Base-by-base conservation (phyloP, 2,329 filamentous ascomycete genomes). In the Nigrospora oryzae region DNA sequence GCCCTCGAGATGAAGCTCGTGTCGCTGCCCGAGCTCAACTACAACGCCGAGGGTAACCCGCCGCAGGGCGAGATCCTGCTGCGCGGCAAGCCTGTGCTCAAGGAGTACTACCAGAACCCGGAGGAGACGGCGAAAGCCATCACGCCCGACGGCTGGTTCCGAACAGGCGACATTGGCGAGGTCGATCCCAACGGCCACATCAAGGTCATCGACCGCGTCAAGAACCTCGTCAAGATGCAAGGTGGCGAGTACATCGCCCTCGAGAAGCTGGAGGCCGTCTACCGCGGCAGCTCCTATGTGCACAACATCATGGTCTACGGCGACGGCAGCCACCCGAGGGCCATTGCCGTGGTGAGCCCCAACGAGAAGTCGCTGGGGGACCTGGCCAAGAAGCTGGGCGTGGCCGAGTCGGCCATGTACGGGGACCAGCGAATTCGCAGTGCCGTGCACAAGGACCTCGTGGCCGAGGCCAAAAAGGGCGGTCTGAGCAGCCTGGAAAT, bases 191-290 rank as follows among this genome's bases (percentile, higher is more conserved):
- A 84, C 49, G 91, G 91, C 37, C 86, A 95, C 63, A 68, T 97
- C 53, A 79, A 75, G 55, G 84, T 97, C 62, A 90, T 97, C 60
- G 91, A 97, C 65, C 88, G 91, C 55, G 90, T 95, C 80, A 97
- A 97, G 83, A 97, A 97, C 68, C 73, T 97, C 45, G 87, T 97
- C 66, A 97, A 97, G 81, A 90, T 93, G 51, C 79, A 88, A 52
- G 89, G 90, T 49, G 91, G 91, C 55, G 91, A 97, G 73, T 97
- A 97, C 67, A 94, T 97, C 63, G 93, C 91, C 17, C 78, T 98
- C 4, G 91, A 97, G 72, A 96, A 90, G 73, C 81, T 97, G 48
- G 91, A 97, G 69, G 86, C 90, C 3, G 75, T 95, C 44, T 97
- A 96, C 70, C 84, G 90, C 50, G 83, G 87, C 38, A 79, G 78